Base-by-base conservation (phyloP, 1,284 basidiomycete genomes). In the Golubevia pallescens region DNA sequence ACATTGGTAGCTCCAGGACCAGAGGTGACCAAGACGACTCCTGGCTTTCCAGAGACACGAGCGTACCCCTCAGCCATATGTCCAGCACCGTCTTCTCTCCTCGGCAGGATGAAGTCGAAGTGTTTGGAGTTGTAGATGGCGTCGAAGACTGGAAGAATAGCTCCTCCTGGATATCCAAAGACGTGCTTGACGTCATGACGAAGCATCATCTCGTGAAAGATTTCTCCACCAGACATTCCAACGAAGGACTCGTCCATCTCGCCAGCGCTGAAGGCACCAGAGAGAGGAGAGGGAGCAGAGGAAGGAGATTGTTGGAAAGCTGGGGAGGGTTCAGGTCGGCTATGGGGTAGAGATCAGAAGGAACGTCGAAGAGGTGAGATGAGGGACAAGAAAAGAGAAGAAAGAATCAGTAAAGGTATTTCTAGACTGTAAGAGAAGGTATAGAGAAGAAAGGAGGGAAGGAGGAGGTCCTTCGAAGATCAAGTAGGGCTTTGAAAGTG, bases 191-290 rank as follows among this genome's bases (percentile, higher is more conserved):
- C 95, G 66, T 90, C 90, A 86, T 99, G 96, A 63, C 96, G 90
- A 67, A 95, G 91, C 94, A 99, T 97, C 96, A 99, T 98, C 87
- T 99, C 95, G 86, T 99, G 95, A 88, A 99, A 97, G 84, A 99
- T 97, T 86, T 97, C 90, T 48, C 96, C 96, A 38, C 96, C 96
- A 19, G 94, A 93, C 87, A 96, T 90, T 68, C 96, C 96, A 65
- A 98, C 90, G 81, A 99, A 97, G 58, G 82, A 84, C 58, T 78
- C 68, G 67, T 87, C 87, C 68, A 87, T 78, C 8, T 81, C 70
- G 16, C 73, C 68, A 53, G 71, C 67, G 21, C 75, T 71, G 51
- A 75, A 70, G 42, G 59, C 51, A 3, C 58, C 62, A 2, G 65
- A 59, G 32, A 73, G 72, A 13, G 70, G 70, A 14, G 67, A 62